These are phyloP conservation scores for Pochonia chlamydosporia DNA, from an alignment of 2,329 filamentous ascomycete species.

Conservation along the genomic window DNA sequence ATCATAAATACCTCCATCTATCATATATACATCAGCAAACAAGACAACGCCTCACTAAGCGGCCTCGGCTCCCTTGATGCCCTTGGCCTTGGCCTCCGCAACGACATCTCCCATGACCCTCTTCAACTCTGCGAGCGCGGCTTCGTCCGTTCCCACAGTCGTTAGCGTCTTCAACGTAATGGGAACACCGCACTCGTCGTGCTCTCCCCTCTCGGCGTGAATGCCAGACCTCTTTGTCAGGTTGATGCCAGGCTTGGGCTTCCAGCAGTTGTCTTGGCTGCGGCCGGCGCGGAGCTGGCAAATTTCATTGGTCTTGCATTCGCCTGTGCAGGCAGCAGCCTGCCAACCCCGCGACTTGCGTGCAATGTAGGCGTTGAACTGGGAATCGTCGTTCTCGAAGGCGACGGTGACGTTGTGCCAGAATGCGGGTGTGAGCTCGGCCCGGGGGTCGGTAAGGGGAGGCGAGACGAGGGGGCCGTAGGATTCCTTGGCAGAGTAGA, in stretches of 20 bases:
- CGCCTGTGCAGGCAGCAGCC: slow-evolving; percentile 31
- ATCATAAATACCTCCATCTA: no score
- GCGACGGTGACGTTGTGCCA: slow-evolving; percentile 51
- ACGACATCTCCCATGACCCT: slow-evolving; percentile 9
- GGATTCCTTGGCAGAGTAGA: slow-evolving; percentile 50
- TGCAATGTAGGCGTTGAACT: slow-evolving; percentile 41
- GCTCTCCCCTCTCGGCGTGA: slow-evolving; percentile 11
- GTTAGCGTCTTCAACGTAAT: slow-evolving; percentile 20
- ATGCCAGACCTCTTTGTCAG: slow-evolving; percentile 22
- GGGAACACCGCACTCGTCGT: slow-evolving; percentile 25
- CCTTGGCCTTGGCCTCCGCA: slow-evolving; percentile 1
- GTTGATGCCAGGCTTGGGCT: slow-evolving; percentile 27
- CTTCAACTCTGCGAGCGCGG: slow-evolving; percentile 19
- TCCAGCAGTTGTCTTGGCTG: slow-evolving; percentile 45
- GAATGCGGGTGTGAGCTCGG: slow-evolving; percentile 49
- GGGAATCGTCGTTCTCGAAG: slow-evolving; percentile 35
- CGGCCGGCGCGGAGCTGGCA: slow-evolving; percentile 48
- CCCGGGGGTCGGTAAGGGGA: slow-evolving; percentile 28
- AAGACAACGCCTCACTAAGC: neutral
- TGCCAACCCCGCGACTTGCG: slow-evolving; percentile 43
- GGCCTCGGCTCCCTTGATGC: neutral
- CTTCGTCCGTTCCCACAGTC: slow-evolving; percentile 18
- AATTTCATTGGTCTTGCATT: slow-evolving; percentile 39
- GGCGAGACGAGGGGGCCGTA: slow-evolving; percentile 43
- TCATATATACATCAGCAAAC: neutral